Base-by-base conservation (phyloP, 2,329 filamentous ascomycete genomes). In the Cercospora canescens region DNA sequence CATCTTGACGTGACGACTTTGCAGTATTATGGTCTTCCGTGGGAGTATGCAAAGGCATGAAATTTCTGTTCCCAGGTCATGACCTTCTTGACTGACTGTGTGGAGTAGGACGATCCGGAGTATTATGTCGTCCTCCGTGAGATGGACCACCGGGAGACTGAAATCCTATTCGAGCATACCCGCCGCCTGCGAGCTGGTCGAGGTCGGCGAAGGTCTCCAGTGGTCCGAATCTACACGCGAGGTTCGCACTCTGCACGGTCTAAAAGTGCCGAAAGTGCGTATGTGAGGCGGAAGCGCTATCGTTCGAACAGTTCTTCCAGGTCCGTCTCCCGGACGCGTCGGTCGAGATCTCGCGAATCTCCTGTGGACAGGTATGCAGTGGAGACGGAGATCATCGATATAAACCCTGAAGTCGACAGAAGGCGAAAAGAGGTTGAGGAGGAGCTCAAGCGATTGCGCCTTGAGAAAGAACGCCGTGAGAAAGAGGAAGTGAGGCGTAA, bases 141-240 rank as follows among this genome's bases (percentile, higher is more conserved):
- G 24, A 57, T 63, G 18, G 35, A 56, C n/a, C 14, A 4, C n/a
- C 21, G 21, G 12, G 60, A 63, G 26, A 28, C 32, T n/a, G 50
- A 63, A 4, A 32, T 63, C 9, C 52, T 63, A 12, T 63, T 63
- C 18, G 50, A 63, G 28, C 60, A 63, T 30, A 63, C 50, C 16
- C 14, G 35, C 12, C 24, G 60, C 16, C 34, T 63, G 8, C 60
- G 52, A 14, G 30, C 41, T 35, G 12, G 14, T 28, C 24, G 39
- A 28, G 37, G 28, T 9, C 21, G 28, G 59, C 59, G 37, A 48
- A 24, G 12, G 26, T 34, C 35, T n/a, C 57, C 37, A 18, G 39
- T 48, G 24, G 21, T 30, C 3, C 24, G 50, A 9, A 54, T 54
- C 9, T 32, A 54, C 32, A 39, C 14, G 21, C 18, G 30, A 9